Evolutionary conservation across 768 basidiomycete species (phyloP).

Genomic region (Mycena maculata): DNA sequence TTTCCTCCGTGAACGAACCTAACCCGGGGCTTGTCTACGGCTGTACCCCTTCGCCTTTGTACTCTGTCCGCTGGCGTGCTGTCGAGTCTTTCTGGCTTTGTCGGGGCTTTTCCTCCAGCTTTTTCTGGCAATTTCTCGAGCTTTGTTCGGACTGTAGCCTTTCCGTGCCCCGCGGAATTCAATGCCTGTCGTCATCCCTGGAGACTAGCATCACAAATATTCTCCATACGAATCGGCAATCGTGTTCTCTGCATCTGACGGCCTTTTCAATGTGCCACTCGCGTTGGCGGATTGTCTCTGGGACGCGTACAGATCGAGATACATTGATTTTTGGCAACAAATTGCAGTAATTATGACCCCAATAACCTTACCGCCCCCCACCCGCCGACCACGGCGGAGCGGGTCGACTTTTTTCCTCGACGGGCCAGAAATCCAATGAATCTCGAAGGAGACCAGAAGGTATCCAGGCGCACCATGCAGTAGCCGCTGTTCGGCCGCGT

Average conservation of each 20-base stretch:
- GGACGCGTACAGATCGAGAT: background rate
- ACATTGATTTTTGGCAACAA: background rate
- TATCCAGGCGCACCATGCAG: constrained; percentile 18
- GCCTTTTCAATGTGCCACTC: background rate
- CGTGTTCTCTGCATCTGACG: constrained; percentile 11
- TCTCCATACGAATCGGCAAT: constrained; percentile 21
- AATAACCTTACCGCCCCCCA: constrained; percentile 14
- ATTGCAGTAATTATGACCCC: constrained; percentile 22
- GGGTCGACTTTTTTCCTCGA: constrained; percentile 16
- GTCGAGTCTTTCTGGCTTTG: background rate
- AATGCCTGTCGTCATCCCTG: constrained; percentile 17
- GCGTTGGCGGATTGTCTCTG: background rate
- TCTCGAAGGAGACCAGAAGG: constrained; percentile 29
- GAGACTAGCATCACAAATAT: background rate
- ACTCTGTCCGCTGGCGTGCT: background rate
- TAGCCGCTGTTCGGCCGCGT: constrained; percentile 13
- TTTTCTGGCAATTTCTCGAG: background rate
- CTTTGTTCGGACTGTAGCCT: constrained; percentile 3
- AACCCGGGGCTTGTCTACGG: background rate
- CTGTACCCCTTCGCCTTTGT: background rate
- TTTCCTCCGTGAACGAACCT: background rate
- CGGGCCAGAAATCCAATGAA: constrained; percentile 18
- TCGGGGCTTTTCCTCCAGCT: background rate
- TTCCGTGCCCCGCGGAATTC: constrained; percentile 28
- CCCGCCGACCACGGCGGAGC: constrained; percentile 35